phyloP scores from a whole-genome alignment of 2,329 filamentous ascomycete genomes.

The Hypoxylon rubiginosum region DNA sequence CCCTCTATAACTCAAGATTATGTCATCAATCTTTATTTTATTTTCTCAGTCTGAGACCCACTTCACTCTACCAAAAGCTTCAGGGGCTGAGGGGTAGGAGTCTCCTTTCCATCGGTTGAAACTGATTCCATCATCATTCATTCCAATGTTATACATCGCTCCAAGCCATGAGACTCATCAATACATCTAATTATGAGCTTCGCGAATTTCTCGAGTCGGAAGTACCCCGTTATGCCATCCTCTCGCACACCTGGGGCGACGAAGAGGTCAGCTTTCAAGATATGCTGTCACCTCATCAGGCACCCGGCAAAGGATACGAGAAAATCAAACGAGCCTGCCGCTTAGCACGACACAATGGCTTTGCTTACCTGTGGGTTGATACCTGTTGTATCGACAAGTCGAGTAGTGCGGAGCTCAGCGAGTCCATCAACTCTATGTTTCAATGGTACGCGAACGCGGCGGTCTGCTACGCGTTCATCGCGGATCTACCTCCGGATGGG shows the following conservation, averaged over 20 bases:
- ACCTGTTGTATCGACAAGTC: background rate
- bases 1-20: too few relatives aligned
- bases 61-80: too few relatives aligned
- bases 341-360: background rate
- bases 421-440: background rate
- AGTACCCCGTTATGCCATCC: background rate
- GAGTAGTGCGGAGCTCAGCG: background rate
- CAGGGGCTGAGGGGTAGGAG: too few relatives aligned
- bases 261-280: background rate
- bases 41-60: too few relatives aligned
- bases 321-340: background rate
- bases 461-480: background rate
- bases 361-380: background rate
- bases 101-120: too few relatives aligned
- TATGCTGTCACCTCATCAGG: too few relatives aligned
- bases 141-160: background rate
- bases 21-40: too few relatives aligned
- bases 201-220: background rate
- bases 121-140: too few relatives aligned
- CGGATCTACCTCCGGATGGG: background rate
- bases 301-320: background rate
- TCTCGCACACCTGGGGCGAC: background rate
- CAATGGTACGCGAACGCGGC: background rate
- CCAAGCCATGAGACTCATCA: background rate
- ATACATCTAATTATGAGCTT: background rate